Evolutionary conservation across 352 stramenopile species (phyloP), one percentile per base, ranked within the genome.

Genomic region (Pythium scleroteichum): DNA sequence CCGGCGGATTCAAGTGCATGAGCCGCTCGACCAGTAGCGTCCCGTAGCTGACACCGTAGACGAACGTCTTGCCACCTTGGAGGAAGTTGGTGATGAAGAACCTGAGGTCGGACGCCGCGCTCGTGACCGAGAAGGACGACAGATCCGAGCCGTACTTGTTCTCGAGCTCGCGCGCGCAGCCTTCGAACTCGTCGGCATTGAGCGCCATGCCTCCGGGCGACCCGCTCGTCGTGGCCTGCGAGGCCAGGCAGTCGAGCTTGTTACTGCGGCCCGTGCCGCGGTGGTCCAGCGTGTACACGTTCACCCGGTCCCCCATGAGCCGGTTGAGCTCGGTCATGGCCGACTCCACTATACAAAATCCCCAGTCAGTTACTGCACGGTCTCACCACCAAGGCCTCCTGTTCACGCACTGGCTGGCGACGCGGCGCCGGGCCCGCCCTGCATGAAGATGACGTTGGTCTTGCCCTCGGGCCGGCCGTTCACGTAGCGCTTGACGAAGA

Each of bases 11-110:
- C 10, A 86, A 50, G 44, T 83, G 76, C 56, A 86, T 79, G 6
- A 76, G 49, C 0, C 76, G 66, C 42, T 82, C 71, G 3, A 74
- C 67, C 13, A 83, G 50, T 23, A 64, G 73, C 17, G 76, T 78
- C 23, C 76, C 76, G 53, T 85, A 85, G 62, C 76, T 82, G n/a
- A 72, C 68, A 12, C 72, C 77, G 24, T 85, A 81, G 1, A 85
- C 53, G 45, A 62, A 81, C 20, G 69, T 58, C 35, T 74, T 48
- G n/a, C 52, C 53, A 9, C 41, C 20, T 4, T 33, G 54, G 3
- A 54, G 32, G 29, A 58, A 46, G 23, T 27, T 24, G 27, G 20
- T 5, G 4, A 59, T 27, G 26, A 57, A 68, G 20, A 50, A 19
- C 20, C 23, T 58, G 10, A 85, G 19, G 49, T 85, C 76, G 2